Percentiles rank a stretch among this genome's conserved stretches.
These are phyloP conservation scores for Suillus weaverae DNA, from an alignment of 768 basidiomycete species.

Conservation along the genomic window DNA sequence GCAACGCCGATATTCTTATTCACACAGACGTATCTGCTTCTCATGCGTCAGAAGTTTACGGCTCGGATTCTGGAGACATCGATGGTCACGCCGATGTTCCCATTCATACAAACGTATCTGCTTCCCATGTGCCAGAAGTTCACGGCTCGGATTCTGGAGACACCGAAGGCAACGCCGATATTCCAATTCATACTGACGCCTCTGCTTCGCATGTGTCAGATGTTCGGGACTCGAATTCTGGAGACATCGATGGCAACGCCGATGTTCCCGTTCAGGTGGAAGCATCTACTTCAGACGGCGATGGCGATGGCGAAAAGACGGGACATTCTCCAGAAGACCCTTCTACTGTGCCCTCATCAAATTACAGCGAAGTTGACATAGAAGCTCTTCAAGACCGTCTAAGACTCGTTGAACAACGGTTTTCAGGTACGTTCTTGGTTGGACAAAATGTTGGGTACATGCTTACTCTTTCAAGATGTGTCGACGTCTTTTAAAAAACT, in stretches of 20 bases:
- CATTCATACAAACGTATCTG: neutral
- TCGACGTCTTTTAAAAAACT: constrained; percentile 76
- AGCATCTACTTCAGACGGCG: neutral
- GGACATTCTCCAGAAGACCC: constrained; percentile 3
- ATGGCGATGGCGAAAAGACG: neutral
- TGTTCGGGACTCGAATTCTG: neutral
- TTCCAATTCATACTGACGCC: neutral
- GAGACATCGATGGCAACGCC: neutral
- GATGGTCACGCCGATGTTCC: neutral
- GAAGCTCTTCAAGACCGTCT: constrained; percentile 67
- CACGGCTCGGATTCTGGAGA: neutral
- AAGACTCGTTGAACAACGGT: constrained; percentile 74
- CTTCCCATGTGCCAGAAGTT: neutral
- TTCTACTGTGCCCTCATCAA: neutral
- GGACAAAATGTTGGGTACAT: constrained; percentile 9
- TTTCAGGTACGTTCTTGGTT: constrained; percentile 51
- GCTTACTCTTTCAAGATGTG: constrained; percentile 52
- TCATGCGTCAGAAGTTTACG: neutral
- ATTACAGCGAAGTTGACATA: constrained; percentile 32
- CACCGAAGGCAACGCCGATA: neutral
- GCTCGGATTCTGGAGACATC: neutral
- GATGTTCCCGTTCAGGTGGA: neutral
- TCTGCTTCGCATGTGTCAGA: neutral
- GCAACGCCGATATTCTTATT: neutral
- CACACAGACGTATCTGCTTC: neutral